phyloP scores from a whole-genome alignment of 2,329 filamentous ascomycete genomes.

The Curvularia sp. region DNA sequence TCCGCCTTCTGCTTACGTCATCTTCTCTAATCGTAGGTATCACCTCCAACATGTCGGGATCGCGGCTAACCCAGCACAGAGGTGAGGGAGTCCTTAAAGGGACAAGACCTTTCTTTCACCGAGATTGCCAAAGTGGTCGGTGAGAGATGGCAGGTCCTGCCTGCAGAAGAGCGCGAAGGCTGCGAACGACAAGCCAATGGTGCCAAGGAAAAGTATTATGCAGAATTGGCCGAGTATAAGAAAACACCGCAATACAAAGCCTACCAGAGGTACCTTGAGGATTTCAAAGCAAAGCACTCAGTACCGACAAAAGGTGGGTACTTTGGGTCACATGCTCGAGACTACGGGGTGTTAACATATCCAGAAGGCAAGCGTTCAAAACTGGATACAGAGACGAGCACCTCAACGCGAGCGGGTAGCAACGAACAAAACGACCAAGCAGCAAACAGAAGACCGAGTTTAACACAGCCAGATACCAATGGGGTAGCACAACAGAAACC shows the following conservation, averaged over 20 bases:
- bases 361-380: constrained; percentile 55
- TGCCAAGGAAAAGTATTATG: constrained; percentile 79
- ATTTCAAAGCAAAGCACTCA: constrained; percentile 77
- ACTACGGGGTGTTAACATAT: constrained; percentile 29
- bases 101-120: constrained; percentile 78
- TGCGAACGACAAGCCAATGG: constrained; percentile 75
- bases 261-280: constrained; percentile 75
- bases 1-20: constrained; percentile 81
- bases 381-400: constrained; percentile 50
- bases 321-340: background rate
- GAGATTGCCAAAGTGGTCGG: constrained; percentile 84
- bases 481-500: constrained; percentile 26
- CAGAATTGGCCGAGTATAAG: constrained; percentile 77
- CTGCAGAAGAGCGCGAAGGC: constrained; percentile 70
- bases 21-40: constrained; percentile 81
- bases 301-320: constrained; percentile 47
- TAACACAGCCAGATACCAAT: constrained; percentile 33
- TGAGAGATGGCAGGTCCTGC: constrained; percentile 79
- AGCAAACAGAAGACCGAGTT: constrained; percentile 38
- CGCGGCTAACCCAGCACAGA: constrained; percentile 57
- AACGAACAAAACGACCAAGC: constrained; percentile 41
- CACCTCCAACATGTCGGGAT: background rate
- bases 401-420: constrained; percentile 42
- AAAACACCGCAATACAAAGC: constrained; percentile 73
- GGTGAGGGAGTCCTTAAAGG: constrained; percentile 79